phyloP scores from a whole-genome alignment of 805 yeast species.

The Yamadazyma kitorensis region DNA sequence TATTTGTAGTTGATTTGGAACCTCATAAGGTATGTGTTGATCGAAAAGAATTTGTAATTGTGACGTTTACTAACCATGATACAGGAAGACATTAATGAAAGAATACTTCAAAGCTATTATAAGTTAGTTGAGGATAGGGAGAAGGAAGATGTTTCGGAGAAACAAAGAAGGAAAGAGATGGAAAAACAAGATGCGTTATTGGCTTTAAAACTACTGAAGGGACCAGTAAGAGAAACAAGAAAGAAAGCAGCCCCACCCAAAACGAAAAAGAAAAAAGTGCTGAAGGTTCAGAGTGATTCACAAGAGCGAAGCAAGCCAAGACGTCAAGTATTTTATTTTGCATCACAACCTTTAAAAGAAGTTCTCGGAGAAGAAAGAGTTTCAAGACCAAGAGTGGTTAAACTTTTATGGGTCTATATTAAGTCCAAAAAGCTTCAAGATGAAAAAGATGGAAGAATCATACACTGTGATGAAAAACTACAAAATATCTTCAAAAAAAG shows the following conservation, averaged over 20 bases:
- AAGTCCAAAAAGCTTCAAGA: constrained; percentile 61
- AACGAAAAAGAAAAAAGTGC: constrained; percentile 5
- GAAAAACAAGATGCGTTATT: constrained; percentile 49
- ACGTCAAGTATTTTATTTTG: constrained; percentile 41
- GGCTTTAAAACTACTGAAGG: constrained; percentile 49
- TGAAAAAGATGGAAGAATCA: constrained; percentile 62
- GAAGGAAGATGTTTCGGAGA: constrained; percentile 19
- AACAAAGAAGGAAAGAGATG: constrained; percentile 28
- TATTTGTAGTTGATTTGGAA: constrained; percentile 54
- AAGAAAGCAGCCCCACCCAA: constrained; percentile 2
- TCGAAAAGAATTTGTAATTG: background rate
- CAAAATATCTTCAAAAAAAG: constrained; percentile 57
- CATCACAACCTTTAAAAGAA: constrained; percentile 51
- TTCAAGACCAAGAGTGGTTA: constrained; percentile 71
- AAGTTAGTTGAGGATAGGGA: constrained; percentile 40
- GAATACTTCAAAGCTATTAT: constrained; percentile 59
- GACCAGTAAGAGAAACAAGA: constrained; percentile 2
- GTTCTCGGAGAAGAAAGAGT: constrained; percentile 43
- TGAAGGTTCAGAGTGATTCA: too few relatives aligned
- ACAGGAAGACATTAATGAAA: constrained; percentile 55
- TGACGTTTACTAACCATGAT: constrained; percentile 16
- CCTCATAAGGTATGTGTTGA: constrained; percentile 39
- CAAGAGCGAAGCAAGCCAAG: constrained; percentile 27
- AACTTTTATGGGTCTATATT: constrained; percentile 68
- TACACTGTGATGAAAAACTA: constrained; percentile 60